Evolutionary conservation across 345 rosid species (phyloP), one percentile per base, ranked within the genome.

Genomic region (Lepidium sativum): DNA sequence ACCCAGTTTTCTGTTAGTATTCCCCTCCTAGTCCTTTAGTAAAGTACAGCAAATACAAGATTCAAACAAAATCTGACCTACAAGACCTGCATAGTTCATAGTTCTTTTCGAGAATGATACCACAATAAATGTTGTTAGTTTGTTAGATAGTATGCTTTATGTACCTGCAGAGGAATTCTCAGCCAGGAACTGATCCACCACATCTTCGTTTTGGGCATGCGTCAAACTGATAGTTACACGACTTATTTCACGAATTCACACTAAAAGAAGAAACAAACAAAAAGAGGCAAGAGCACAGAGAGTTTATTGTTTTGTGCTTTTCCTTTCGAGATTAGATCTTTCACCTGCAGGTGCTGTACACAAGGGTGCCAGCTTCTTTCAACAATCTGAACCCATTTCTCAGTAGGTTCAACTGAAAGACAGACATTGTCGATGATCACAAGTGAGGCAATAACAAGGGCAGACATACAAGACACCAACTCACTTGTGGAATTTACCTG

Each of bases 291-390:
- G 25, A 61, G 38, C 34, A 42, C 33, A 43, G 3, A 9, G 7
- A 45, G 65, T 42, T n/a, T 42, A 37, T 17, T 42, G 45, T 32
- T 41, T 34, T 14, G 9, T 65, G 60, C 3, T 20, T 52, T 54
- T 34, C 6, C 42, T 34, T 6, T 11, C 4, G 32, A 41, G 50
- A 42, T 39, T 21, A 33, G 18, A 51, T 58, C 54, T 34, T 54
- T 55, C 44, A 87, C 96, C 97, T 92, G 92, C 99, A 92, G 66
- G 97, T 92, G 82, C 99, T 92, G 78, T 90, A 87, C 50, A 90
- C 84, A 20, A 92, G 87, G 6, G 76, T 74, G 20, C 99, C 99
- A 17, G 90, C 95, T 50, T 72, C 82, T 82, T 84, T 87, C 64
- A 92, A 83, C 72, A 89, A 66, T 74, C 81, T 77, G 56, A 86